Base-by-base conservation (phyloP, 495 filamentous ascomycete genomes). In the Trichoderma erinaceum region DNA sequence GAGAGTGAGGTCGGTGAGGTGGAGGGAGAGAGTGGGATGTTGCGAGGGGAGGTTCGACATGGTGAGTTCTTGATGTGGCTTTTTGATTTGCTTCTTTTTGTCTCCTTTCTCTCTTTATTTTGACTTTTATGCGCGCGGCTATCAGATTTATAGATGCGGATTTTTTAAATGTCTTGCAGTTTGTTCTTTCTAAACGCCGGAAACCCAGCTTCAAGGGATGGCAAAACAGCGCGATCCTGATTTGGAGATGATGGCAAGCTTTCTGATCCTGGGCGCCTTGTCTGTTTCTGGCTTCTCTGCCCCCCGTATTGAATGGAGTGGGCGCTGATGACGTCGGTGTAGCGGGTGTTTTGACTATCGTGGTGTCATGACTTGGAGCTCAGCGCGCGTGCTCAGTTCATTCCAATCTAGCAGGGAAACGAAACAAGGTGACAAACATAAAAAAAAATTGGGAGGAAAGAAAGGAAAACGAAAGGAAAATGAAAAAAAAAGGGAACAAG, bases 1-100 rank as follows among this genome's bases (percentile, higher is more conserved):
- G 48, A 78, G 76, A 43, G 75, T 69, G 52, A 75, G 71, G 73
- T 82, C 80, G 41, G 76, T 71, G 38, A 82, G 78, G 71, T 81
- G 78, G 16, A 79, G 72, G 64, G 75, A 67, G 65, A 80, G 71
- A 66, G 67, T 67, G 7, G 76, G 76, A 71, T 76, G 74, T 66
- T 77, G 70, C 25, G 71, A 70, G 66, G 77, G 76, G 64, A 79
- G 73, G 69, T 74, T 74, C 25, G 78, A 69, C 78, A 80, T 80
- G 27, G 48, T 71, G 35, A 48, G 16, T 15, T 4, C 18, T 52
- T 52, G 29, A 2, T 43, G 41, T 66, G 12, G 35, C 1, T 4
- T 48, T 11, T 48, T 15, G 2, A 16, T 48, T 6, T 16, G 44
- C n/a, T 18, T 61, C 32, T n/a, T 3, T 16, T 23, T 52, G 48